These are phyloP conservation scores for Talaromyces rugulosus DNA, from an alignment of 2,329 filamentous ascomycete genomes.

Conservation along the genomic window DNA sequence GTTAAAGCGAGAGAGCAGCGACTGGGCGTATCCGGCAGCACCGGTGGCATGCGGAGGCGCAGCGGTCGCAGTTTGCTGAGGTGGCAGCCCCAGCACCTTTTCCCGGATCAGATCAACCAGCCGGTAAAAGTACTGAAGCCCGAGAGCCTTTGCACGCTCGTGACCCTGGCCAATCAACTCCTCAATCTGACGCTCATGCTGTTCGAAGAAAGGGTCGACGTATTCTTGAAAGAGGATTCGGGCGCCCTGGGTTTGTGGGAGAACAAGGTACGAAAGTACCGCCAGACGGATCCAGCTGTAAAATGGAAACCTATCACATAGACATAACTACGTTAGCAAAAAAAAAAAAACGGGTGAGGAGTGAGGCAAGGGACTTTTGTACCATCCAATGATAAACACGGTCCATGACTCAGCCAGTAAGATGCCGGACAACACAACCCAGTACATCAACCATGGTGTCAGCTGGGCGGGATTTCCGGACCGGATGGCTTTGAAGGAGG, in stretches of 20 bases:
- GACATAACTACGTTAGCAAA: background rate
- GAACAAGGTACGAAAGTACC: constrained; percentile 88
- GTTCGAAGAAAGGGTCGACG: constrained; percentile 79
- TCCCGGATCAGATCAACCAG: constrained; percentile 69
- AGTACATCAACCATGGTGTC: constrained; percentile 99
- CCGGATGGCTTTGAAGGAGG: constrained; percentile 96
- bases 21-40: constrained; percentile 64
- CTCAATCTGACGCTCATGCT: constrained; percentile 87
- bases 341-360: background rate
- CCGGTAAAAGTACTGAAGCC: constrained; percentile 69
- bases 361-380: constrained; percentile 19
- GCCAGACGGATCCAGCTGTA: constrained; percentile 86
- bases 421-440: constrained; percentile 82
- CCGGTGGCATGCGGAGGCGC: constrained; percentile 32
- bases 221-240: constrained; percentile 78
- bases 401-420: constrained; percentile 82
- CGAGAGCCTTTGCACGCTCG: constrained; percentile 70
- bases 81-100: constrained; percentile 72
- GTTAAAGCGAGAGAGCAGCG: constrained; percentile 78
- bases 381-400: constrained; percentile 81
- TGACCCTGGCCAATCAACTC: constrained; percentile 80
- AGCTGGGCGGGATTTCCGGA: constrained; percentile 83
- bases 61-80: constrained; percentile 48
- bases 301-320: constrained; percentile 68
- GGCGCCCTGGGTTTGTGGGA: constrained; percentile 95